Evolutionary conservation across 2,329 filamentous ascomycete genomes (phyloP).

Genomic region (Phaeophleospora eucalypticola): DNA sequence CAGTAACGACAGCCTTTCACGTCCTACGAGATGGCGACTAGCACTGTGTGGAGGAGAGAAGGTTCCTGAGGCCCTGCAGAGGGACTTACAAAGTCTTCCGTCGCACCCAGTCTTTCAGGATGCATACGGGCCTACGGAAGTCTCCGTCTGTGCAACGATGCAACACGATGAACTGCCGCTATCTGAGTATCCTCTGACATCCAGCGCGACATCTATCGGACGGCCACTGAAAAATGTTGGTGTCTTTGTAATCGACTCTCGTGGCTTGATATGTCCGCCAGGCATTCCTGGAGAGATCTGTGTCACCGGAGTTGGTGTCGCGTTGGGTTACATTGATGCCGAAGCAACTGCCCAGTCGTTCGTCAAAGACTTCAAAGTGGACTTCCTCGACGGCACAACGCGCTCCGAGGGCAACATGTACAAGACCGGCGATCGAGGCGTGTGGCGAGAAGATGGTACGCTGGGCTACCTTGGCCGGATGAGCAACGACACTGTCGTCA

Average conservation of each 20-base stretch:
- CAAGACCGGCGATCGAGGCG: constrained; percentile 40
- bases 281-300: constrained; percentile 44
- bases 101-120: constrained; percentile 7
- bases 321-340: constrained; percentile 34
- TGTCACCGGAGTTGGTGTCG: constrained; percentile 39
- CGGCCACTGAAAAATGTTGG: constrained; percentile 35
- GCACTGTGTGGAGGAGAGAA: constrained; percentile 36
- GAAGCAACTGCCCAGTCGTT: constrained; percentile 13
- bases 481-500: constrained; percentile 44
- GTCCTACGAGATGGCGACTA: constrained; percentile 24
- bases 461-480: constrained; percentile 39
- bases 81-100: constrained; percentile 4
- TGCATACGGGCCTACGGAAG: constrained; percentile 17
- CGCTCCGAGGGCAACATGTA: constrained; percentile 28
- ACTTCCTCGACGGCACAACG: not conserved
- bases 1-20: constrained; percentile 8
- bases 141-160: constrained; percentile 12
- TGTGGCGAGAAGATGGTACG: constrained; percentile 32
- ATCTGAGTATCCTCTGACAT: constrained; percentile 7
- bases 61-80: constrained; percentile 11
- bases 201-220: constrained; percentile 10
- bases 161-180: constrained; percentile 2
- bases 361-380: constrained; percentile 6
- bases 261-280: constrained; percentile 36
- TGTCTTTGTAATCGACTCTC: constrained; percentile 40